Conservation (phyloP, 2,329 filamentous ascomycete species). For the Nothophoma quercina region DNA sequence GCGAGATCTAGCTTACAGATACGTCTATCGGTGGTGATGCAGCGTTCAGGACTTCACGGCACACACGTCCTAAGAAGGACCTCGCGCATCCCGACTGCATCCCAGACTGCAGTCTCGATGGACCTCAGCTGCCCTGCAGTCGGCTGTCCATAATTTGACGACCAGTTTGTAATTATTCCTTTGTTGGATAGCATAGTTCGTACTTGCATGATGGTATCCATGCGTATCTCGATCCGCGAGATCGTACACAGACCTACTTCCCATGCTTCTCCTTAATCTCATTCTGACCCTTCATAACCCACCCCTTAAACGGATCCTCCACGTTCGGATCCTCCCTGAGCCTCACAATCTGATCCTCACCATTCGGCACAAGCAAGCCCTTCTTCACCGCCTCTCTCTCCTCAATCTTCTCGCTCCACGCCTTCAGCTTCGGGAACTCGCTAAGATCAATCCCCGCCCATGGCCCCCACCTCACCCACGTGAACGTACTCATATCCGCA, state of each 20-base stretch:
- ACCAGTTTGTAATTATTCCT: background rate
- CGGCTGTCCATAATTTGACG: background rate
- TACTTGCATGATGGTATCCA: too few relatives aligned
- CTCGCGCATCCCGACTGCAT: background rate
- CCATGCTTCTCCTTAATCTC: constrained; percentile 29
- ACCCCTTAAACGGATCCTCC: constrained; percentile 34
- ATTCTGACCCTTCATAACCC: constrained; percentile 33
- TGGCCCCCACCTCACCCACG: constrained; percentile 71
- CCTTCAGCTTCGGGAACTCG: constrained; percentile 66
- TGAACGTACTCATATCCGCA: constrained; percentile 78
- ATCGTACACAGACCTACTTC: background rate
- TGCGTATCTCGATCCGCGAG: background rate
- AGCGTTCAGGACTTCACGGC: background rate
- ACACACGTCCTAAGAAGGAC: too few relatives aligned
- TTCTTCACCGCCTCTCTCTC: constrained; percentile 58
- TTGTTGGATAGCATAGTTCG: background rate
- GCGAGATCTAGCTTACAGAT: background rate
- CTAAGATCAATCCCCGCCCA: constrained; percentile 71
- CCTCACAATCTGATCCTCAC: constrained; percentile 35
- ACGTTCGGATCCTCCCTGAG: constrained; percentile 32
- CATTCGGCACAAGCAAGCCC: constrained; percentile 54
- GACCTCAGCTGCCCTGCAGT: background rate
- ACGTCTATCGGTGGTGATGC: background rate
- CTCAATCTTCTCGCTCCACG: constrained; percentile 57
- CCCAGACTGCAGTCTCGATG: background rate